These are phyloP conservation scores for Ilex paraguariensis DNA, from an alignment of 305 asterid genomes.

Conservation along the genomic window DNA sequence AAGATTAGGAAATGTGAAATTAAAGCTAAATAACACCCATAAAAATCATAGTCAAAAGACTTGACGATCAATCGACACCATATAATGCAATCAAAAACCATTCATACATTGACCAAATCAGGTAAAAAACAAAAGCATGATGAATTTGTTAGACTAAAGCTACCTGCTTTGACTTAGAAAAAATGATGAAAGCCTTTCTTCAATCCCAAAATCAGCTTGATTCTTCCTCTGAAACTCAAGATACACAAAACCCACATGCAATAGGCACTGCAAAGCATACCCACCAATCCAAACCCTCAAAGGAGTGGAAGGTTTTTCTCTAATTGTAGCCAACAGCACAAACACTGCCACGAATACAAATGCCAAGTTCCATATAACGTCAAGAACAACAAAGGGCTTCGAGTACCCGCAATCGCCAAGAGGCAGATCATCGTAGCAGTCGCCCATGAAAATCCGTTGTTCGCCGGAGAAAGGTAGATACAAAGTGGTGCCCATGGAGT, in stretches of 20 bases:
- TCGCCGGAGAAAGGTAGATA: constrained; percentile 28
- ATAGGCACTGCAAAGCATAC: constrained; percentile 73
- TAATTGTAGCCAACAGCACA: constrained; percentile 44
- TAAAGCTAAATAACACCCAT: too few relatives aligned
- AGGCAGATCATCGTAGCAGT: constrained; percentile 16
- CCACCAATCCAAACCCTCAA: constrained; percentile 72
- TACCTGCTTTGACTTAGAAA: constrained; percentile 47
- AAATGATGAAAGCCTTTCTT: constrained; percentile 21
- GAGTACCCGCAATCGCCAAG: constrained; percentile 44
- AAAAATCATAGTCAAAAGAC: too few relatives aligned
- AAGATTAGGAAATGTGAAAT: too few relatives aligned
- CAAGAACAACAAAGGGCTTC: constrained; percentile 69
- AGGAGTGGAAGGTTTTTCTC: constrained; percentile 66
- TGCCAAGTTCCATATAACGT: constrained; percentile 74
- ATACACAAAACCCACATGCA: constrained; percentile 75
- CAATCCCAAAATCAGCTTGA: constrained; percentile 27
- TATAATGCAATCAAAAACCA: too few relatives aligned
- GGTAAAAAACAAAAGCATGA: too few relatives aligned
- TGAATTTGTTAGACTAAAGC: too few relatives aligned
- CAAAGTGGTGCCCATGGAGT: constrained; percentile 26
- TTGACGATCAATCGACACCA: too few relatives aligned
- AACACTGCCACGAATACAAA: constrained; percentile 56
- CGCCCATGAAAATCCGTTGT: constrained; percentile 27
- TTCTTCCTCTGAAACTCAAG: constrained; percentile 41
- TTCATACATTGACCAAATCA: too few relatives aligned